Evolutionary conservation across 352 stramenopile species (phyloP).

Genomic region (Saprolegnia parasitica): DNA sequence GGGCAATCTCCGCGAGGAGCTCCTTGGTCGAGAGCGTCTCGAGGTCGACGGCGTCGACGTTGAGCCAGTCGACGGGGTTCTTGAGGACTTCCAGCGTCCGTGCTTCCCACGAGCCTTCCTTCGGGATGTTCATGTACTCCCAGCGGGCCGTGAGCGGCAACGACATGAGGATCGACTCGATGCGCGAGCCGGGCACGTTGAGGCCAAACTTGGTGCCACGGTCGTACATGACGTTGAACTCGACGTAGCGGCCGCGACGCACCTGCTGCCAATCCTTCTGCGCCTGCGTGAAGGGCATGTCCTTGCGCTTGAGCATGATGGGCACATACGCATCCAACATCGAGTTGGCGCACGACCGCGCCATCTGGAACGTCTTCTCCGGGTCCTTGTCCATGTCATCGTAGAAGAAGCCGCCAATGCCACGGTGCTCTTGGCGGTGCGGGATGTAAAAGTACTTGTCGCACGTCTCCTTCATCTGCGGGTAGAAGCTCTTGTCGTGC

Average conservation of each 20-base stretch:
- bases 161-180: conserved; percentile 99
- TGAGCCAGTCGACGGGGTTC: conserved; percentile 92
- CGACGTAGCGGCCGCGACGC: conserved; percentile 94
- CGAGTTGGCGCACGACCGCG: conserved; percentile 69
- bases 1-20: conserved; percentile 69
- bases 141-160: conserved; percentile 94
- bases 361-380: conserved; percentile 82
- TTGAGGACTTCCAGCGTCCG: conserved; percentile 92
- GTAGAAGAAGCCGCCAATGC: conserved; percentile 98
- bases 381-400: conserved; percentile 95
- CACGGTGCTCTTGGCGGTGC: conserved; percentile 93
- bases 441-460: conserved; percentile 98
- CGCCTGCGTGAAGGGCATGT: conserved; percentile 93
- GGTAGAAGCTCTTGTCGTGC: conserved; percentile 89
- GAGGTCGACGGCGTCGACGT: conserved; percentile 68
- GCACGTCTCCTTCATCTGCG: conserved; percentile 95
- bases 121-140: conserved; percentile 92
- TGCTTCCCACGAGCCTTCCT: conserved; percentile 86
- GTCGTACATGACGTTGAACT: conserved; percentile 99
- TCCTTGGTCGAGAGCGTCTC: conserved; percentile 66
- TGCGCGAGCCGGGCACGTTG: conserved; percentile 92
- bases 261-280: conserved; percentile 99
- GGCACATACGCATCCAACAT: conserved; percentile 93
- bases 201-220: conserved; percentile 97
- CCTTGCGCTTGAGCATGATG: conserved; percentile 93